Conservation (phyloP, 2,329 filamentous ascomycete genomes). For the Neopestalotiopsis clavispora region DNA sequence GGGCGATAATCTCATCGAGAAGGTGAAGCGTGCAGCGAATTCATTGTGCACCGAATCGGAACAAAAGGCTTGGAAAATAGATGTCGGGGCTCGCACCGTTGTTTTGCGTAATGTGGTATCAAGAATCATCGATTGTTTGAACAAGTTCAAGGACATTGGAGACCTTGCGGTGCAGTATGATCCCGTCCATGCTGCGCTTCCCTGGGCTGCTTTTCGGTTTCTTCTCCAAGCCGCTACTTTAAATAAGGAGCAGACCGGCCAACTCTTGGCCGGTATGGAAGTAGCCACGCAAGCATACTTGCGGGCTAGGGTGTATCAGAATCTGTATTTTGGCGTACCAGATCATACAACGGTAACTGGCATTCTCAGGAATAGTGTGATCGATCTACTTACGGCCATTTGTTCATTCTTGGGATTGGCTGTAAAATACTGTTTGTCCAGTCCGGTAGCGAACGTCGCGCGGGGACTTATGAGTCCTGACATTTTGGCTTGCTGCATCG, state of each 20-base stretch:
- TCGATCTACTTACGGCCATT: background rate
- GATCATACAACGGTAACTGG: background rate
- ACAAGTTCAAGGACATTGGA: slow-evolving; percentile 1
- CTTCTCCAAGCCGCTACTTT: background rate
- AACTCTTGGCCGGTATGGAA: background rate
- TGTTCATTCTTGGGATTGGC: background rate
- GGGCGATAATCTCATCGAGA: background rate
- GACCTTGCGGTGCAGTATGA: slow-evolving; percentile 1
- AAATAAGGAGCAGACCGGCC: background rate
- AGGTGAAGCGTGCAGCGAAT: background rate
- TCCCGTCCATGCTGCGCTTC: slow-evolving; percentile 7
- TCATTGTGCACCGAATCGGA: background rate
- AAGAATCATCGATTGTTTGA: background rate
- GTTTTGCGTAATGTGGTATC: background rate
- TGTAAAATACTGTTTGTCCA: background rate
- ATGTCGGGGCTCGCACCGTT: background rate
- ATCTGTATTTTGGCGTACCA: background rate
- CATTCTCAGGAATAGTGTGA: background rate
- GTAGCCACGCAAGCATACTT: background rate
- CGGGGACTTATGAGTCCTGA: background rate
- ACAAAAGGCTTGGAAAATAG: background rate
- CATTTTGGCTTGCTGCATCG: background rate
- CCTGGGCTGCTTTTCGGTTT: slow-evolving; percentile 2
- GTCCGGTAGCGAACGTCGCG: background rate
- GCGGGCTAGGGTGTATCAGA: background rate